Evolutionary conservation across 176 grass and related monocot genomes (phyloP).

Genomic region (Hsuehochloa calcarea): DNA sequence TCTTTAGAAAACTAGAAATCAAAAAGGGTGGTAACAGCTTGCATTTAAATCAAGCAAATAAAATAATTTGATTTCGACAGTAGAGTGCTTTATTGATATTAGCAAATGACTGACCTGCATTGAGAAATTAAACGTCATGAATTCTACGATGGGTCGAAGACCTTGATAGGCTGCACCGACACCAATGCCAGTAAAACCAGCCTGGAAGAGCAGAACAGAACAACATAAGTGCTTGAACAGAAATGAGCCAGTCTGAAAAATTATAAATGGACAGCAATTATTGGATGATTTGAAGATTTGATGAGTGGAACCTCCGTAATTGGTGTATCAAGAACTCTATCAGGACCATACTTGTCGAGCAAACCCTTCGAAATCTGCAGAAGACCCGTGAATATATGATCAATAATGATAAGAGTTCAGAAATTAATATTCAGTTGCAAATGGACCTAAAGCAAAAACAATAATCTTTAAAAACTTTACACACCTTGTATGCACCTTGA

Average conservation of each 20-base stretch:
- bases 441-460: constrained; percentile 5
- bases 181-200: constrained; percentile 94
- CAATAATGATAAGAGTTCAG: constrained; percentile 10
- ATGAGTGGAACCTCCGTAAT: constrained; percentile 78
- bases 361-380: constrained; percentile 92
- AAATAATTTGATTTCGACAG: neutral
- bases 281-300: neutral
- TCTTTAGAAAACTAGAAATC: neutral
- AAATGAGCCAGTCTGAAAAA: neutral
- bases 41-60: neutral
- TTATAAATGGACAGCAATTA: neutral
- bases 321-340: constrained; percentile 98
- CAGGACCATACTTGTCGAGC: constrained; percentile 94
- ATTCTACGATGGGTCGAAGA: constrained; percentile 79
- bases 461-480: neutral
- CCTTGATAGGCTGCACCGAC: constrained; percentile 96
- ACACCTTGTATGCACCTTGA: constrained; percentile 97
- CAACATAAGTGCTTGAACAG: constrained; percentile 10
- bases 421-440: neutral
- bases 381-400: constrained; percentile 21
- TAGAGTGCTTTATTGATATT: neutral
- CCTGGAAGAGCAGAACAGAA: constrained; percentile 51
- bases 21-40: neutral
- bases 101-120: constrained; percentile 67
- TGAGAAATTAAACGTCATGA: constrained; percentile 99